phyloP scores from a whole-genome alignment of 192 early-diverging fungal genomes.

The Entrophospora sp. region DNA sequence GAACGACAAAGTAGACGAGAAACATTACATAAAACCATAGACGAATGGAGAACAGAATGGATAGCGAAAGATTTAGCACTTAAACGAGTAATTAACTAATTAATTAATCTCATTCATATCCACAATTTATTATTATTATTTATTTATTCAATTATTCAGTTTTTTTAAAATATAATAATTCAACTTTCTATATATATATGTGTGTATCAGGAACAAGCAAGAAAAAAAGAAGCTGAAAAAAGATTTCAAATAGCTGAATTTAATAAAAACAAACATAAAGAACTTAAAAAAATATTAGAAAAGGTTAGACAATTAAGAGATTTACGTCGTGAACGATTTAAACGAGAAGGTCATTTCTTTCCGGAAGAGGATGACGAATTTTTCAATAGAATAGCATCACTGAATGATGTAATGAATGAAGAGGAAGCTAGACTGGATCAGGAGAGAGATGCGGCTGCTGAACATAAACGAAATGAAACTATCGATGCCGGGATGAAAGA shows the following conservation, averaged over 20 bases:
- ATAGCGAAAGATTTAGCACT: constrained; percentile 17
- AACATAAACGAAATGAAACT: constrained; percentile 19
- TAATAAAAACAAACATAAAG: constrained; percentile 21
- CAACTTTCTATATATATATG: background rate
- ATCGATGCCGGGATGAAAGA: constrained; percentile 21
- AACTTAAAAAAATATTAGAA: constrained; percentile 19
- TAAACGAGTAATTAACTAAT: constrained; percentile 15
- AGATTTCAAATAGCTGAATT: constrained; percentile 17
- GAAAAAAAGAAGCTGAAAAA: constrained; percentile 16
- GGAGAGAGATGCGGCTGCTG: constrained; percentile 13
- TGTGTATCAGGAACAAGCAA: constrained; percentile 19
- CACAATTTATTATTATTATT: no score
- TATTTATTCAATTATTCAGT: no score
- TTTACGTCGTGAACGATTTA: constrained; percentile 22
- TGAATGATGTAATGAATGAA: constrained; percentile 19
- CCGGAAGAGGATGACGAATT: constrained; percentile 29
- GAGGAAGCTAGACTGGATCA: constrained; percentile 18
- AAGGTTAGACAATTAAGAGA: constrained; percentile 21
- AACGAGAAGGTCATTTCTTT: constrained; percentile 31
- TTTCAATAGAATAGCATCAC: constrained; percentile 23
- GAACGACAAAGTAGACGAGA: constrained; percentile 19
- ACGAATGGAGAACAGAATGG: constrained; percentile 23
- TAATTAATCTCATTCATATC: no score
- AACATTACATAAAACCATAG: constrained; percentile 24
- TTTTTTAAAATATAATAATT: background rate